A percentile compares a stretch with the other conserved stretches of the same genome.
Conservation (phyloP, 2,329 filamentous ascomycete genomes). For the Trichophyton benhamiae region DNA sequence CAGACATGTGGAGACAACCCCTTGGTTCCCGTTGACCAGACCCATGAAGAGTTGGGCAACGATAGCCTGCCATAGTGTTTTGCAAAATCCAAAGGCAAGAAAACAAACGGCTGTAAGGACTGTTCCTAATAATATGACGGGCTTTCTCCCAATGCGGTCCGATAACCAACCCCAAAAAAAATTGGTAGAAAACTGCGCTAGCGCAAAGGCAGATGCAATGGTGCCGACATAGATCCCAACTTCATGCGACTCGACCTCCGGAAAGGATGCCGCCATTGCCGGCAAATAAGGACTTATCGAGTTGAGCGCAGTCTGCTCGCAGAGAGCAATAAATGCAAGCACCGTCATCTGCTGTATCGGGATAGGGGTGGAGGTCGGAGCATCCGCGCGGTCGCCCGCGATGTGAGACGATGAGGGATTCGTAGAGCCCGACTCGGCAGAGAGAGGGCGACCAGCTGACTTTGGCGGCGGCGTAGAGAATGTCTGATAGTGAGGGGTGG, state of each 20-base stretch:
- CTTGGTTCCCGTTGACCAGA: conserved; percentile 85
- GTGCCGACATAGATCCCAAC: conserved; percentile 81
- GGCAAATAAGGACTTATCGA: conserved; percentile 93
- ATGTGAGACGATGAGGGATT: conserved; percentile 9
- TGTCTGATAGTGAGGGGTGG: conserved; percentile 37
- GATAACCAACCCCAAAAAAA: conserved; percentile 82
- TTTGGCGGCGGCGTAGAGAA: conserved; percentile 37
- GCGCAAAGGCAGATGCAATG: conserved; percentile 79
- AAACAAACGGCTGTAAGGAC: conserved; percentile 73
- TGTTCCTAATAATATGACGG: conserved; percentile 70
- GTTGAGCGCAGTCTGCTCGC: conserved; percentile 93
- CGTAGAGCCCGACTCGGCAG: conserved; percentile 31
- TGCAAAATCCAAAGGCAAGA: conserved; percentile 74
- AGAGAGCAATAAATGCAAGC: conserved; percentile 75
- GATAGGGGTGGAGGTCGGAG: conserved; percentile 50
- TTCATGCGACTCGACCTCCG: conserved; percentile 57
- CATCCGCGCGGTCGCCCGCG: background rate
- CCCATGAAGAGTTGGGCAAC: conserved; percentile 84
- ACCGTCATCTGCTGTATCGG: conserved; percentile 73
- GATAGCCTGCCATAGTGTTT: conserved; percentile 69
- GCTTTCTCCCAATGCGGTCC: conserved; percentile 67
- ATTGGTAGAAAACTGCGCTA: conserved; percentile 86
- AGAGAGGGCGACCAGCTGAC: conserved; percentile 34
- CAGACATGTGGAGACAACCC: conserved; percentile 81
- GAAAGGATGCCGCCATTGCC: conserved; percentile 78